Conservation (phyloP, 2,329 filamentous ascomycete species). For the Teratosphaeriaceae sp. region DNA sequence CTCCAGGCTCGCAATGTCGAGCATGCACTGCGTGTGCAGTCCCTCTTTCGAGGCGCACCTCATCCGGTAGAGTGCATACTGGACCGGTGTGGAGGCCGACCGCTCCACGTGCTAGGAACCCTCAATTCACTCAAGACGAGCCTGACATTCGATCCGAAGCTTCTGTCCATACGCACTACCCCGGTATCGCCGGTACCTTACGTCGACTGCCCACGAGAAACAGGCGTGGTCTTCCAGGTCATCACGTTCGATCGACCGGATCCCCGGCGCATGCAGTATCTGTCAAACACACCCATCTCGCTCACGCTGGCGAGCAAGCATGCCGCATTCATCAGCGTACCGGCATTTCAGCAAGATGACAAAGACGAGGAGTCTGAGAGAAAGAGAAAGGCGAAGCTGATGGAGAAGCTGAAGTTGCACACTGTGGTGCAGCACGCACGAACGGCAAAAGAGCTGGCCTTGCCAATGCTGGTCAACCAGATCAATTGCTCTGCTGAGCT, state of each 20-base stretch:
- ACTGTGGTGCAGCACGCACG: constrained; percentile 70
- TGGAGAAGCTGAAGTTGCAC: constrained; percentile 83
- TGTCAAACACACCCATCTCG: constrained; percentile 83
- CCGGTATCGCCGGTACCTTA: constrained; percentile 53
- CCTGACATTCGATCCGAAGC: constrained; percentile 56
- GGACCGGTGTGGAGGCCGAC: constrained; percentile 72
- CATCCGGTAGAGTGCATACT: constrained; percentile 77
- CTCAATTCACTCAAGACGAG: constrained; percentile 57
- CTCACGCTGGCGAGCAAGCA: constrained; percentile 73
- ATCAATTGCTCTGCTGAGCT: constrained; percentile 95
- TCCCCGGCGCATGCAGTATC: constrained; percentile 89
- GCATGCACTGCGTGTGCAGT: constrained; percentile 75
- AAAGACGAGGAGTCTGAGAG: constrained; percentile 64
- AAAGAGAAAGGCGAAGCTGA: constrained; percentile 57
- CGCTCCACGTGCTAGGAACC: constrained; percentile 79
- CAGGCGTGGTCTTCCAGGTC: constrained; percentile 71
- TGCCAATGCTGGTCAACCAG: constrained; percentile 80
- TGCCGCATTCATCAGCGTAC: constrained; percentile 30
- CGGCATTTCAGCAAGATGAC: constrained; percentile 53
- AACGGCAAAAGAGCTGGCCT: constrained; percentile 74
- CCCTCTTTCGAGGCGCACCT: constrained; percentile 73
- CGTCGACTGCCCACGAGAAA: constrained; percentile 60
- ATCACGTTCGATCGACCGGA: constrained; percentile 83
- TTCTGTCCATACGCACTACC: constrained; percentile 56
- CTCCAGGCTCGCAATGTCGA: constrained; percentile 70